phyloP scores from a whole-genome alignment of 1,284 basidiomycete species.

The Austropuccinia psidii region DNA sequence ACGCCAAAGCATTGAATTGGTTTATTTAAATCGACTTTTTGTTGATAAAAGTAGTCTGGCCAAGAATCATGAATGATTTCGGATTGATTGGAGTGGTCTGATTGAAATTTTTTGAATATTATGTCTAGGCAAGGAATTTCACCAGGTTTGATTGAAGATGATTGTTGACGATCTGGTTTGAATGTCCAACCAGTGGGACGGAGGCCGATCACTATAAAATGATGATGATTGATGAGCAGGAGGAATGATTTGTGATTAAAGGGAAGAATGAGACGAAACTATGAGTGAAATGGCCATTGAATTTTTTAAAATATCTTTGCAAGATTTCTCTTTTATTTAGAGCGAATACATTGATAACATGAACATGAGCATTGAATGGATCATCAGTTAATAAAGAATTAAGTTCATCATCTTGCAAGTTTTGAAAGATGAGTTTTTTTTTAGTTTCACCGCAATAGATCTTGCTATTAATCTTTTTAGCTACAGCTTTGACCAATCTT shows the following conservation, averaged over 20 bases:
- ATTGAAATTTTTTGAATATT: background rate
- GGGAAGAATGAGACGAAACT: background rate
- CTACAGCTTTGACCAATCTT: slow-evolving; percentile 15
- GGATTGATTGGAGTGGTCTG: background rate
- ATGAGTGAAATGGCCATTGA: background rate
- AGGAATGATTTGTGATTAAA: background rate
- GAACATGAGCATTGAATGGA: slow-evolving; percentile 9
- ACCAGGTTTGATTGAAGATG: background rate
- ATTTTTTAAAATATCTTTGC: slow-evolving; percentile 13
- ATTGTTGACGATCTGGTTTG: background rate
- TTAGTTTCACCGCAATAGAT: slow-evolving; percentile 8
- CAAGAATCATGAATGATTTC: background rate
- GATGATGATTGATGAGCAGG: no score
- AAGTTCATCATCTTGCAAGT: slow-evolving; percentile 9
- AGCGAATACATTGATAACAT: slow-evolving; percentile 22
- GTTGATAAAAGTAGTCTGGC: background rate
- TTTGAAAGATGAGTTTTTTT: background rate
- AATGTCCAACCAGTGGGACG: slow-evolving; percentile 32
- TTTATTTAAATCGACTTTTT: background rate
- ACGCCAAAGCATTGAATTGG: slow-evolving; percentile 12
- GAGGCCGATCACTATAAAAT: slow-evolving; percentile 29
- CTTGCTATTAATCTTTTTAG: background rate
- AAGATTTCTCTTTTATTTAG: slow-evolving; percentile 4
- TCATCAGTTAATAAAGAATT: background rate
- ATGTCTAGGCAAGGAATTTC: background rate